Base-by-base conservation (phyloP, 177 flowering plant species). In the Telopea speciosissima region DNA sequence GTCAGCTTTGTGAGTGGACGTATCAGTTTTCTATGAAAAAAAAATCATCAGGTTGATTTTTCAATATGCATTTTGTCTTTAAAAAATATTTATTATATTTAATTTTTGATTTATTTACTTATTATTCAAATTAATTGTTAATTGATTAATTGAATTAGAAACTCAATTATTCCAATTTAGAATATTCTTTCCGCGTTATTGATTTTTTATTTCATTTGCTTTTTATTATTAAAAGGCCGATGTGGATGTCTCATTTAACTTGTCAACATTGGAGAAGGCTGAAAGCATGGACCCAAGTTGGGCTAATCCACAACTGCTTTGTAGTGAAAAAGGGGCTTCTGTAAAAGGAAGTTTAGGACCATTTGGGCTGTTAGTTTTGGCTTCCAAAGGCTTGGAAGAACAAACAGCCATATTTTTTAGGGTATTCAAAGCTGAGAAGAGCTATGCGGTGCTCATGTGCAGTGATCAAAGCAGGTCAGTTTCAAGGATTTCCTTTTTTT, bases 351-450 rank as follows among this genome's bases (percentile, higher is more conserved):
- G 56, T 7, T 9, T 76, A 21, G 88, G 90, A 19, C 92, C 88
- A 19, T 88, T 88, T 79, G 90, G 90, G 1, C 73, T 85, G 77
- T 54, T 82, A 65, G 81, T 72, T 60, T 75, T 82, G 75, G 84
- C 87, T 54, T 82, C 87, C 23, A 67, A 79, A 33, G 69, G 77
- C 70, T 67, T 84, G 65, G 62, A 74, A 67, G 87, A 85, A 67
- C 74, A 75, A n/a, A 85, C 87, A 24, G 82, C 84, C 19, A 64
- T 85, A 10, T 85, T 81, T 67, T 85, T 84, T 63, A 61, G 79
- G 40, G 69, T 85, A 44, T 82, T 79, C 77, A 82, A 72, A 62
- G 33, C 21, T n/a, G 49, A 65, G 26, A 63, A 70, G 22, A 76
- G 65, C 64, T 74, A 64, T 71, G 68, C 70, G 31, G 86, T 78